Conservation (phyloP, 129 eudicot genomes). For the Saussurea involucrata region DNA sequence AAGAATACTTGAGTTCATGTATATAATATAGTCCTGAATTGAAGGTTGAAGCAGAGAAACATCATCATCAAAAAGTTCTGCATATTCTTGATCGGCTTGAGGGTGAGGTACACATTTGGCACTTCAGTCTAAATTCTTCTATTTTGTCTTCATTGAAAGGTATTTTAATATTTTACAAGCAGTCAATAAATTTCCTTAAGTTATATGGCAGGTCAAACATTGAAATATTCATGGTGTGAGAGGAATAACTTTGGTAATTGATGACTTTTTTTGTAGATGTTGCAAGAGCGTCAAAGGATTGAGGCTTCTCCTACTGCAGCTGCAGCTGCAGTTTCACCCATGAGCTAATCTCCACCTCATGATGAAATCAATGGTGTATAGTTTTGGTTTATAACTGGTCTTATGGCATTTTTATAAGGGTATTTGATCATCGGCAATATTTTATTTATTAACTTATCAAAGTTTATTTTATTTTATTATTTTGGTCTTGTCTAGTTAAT, state of each 20-base stretch:
- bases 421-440: too few relatives aligned
- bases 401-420: too few relatives aligned
- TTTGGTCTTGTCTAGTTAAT: too few relatives aligned
- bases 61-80: conserved; percentile 69
- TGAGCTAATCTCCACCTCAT: conserved; percentile 52
- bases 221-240: too few relatives aligned
- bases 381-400: too few relatives aligned
- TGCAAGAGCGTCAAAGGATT: conserved; percentile 66
- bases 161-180: too few relatives aligned
- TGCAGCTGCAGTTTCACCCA: conserved; percentile 36
- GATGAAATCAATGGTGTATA: conserved; percentile 42
- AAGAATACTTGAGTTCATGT: neutral
- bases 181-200: too few relatives aligned
- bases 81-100: conserved; percentile 83
- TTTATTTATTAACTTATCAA: too few relatives aligned
- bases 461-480: too few relatives aligned
- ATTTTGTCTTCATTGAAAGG: too few relatives aligned
- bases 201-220: too few relatives aligned
- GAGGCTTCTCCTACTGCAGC: conserved; percentile 65
- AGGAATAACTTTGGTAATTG: too few relatives aligned
- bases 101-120: conserved; percentile 53
- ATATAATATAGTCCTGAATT: conserved; percentile 12
- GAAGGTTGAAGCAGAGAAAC: conserved; percentile 87
- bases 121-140: neutral
- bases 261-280: conserved; percentile 48